Percentiles rank a stretch among this genome's conserved stretches.
Conservation (phyloP, 2,329 filamentous ascomycete genomes). For the Alternaria sp. region DNA sequence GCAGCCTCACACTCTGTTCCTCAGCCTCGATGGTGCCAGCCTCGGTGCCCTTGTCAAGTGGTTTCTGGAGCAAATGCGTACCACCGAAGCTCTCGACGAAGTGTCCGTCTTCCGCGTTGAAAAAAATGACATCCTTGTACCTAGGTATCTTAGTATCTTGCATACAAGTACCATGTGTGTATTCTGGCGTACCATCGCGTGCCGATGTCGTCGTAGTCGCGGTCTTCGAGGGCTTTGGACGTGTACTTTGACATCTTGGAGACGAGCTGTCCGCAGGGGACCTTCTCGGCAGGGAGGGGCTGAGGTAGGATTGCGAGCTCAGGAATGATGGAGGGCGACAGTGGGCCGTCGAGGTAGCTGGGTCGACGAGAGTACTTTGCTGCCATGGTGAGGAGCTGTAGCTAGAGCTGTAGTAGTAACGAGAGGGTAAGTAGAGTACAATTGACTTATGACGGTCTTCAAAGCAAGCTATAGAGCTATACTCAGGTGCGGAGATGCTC, state of each 20-base stretch:
- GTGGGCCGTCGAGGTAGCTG: slow-evolving; percentile 37
- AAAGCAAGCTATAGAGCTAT: slow-evolving; percentile 19
- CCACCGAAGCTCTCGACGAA: slow-evolving; percentile 45
- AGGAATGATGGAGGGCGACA: slow-evolving; percentile 44
- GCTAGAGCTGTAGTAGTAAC: slow-evolving; percentile 1
- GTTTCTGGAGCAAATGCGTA: slow-evolving; percentile 41
- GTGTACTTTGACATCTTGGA: slow-evolving; percentile 40
- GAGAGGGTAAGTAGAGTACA: neutral
- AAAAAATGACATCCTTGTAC: slow-evolving; percentile 48
- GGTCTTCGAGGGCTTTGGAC: slow-evolving; percentile 39
- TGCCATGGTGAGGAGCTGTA: slow-evolving; percentile 27
- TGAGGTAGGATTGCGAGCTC: slow-evolving; percentile 42
- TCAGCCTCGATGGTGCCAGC: slow-evolving; percentile 48
- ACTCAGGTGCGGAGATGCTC: slow-evolving; percentile 31
- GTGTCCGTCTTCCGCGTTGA: slow-evolving; percentile 30
- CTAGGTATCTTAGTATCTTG: slow-evolving; percentile 1
- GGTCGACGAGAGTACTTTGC: slow-evolving; percentile 40
- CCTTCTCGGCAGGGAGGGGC: slow-evolving; percentile 35
- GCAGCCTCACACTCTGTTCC: slow-evolving; percentile 41
- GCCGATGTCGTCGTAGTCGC: slow-evolving; percentile 48
- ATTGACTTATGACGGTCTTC: slow-evolving; percentile 8
- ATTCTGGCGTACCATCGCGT: slow-evolving; percentile 35
- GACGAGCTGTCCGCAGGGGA: slow-evolving; percentile 46
- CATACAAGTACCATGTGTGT: neutral
- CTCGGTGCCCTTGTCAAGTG: slow-evolving; percentile 34